These are phyloP conservation scores for Candida ponderosae DNA, from an alignment of 805 yeast species.

Conservation along the genomic window DNA sequence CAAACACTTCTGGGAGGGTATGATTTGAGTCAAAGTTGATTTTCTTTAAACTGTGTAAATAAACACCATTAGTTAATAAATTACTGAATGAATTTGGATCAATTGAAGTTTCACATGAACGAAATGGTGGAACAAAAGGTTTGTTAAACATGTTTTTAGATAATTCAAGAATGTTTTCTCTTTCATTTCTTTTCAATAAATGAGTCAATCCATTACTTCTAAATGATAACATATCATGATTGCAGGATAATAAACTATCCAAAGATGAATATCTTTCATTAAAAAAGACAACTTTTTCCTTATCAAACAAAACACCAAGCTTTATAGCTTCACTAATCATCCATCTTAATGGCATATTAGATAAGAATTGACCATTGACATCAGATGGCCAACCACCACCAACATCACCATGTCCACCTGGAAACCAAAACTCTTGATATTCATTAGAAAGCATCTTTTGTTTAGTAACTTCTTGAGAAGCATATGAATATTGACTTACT, in stretches of 20 bases:
- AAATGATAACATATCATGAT: slow-evolving; percentile 43
- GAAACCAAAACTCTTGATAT: slow-evolving; percentile 53
- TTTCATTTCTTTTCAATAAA: slow-evolving; percentile 4
- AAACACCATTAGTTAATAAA: slow-evolving; percentile 10
- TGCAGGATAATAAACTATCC: slow-evolving; percentile 36
- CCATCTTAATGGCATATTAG: slow-evolving; percentile 55
- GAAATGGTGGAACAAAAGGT: slow-evolving; percentile 7
- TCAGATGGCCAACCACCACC: slow-evolving; percentile 63
- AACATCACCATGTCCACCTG: slow-evolving; percentile 62
- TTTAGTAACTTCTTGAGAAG: slow-evolving; percentile 12
- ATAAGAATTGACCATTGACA: slow-evolving; percentile 31
- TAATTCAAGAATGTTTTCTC: slow-evolving; percentile 4
- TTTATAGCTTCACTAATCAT: slow-evolving; percentile 45
- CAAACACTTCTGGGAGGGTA: slow-evolving; percentile 4
- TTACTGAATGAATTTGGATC: slow-evolving; percentile 3
- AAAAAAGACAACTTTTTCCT: slow-evolving; percentile 32
- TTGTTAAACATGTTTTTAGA: slow-evolving; percentile 4
- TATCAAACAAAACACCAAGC: slow-evolving; percentile 41
- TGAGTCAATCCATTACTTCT: slow-evolving; percentile 9
- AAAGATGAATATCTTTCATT: slow-evolving; percentile 28
- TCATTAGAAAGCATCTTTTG: slow-evolving; percentile 21
- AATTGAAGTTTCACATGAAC: slow-evolving; percentile 2
- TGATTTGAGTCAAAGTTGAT: slow-evolving; percentile 5
- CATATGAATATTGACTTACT: neutral
- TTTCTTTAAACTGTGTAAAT: slow-evolving; percentile 9